phyloP scores from a whole-genome alignment of 1,284 basidiomycete genomes.

The Chiua sp. region DNA sequence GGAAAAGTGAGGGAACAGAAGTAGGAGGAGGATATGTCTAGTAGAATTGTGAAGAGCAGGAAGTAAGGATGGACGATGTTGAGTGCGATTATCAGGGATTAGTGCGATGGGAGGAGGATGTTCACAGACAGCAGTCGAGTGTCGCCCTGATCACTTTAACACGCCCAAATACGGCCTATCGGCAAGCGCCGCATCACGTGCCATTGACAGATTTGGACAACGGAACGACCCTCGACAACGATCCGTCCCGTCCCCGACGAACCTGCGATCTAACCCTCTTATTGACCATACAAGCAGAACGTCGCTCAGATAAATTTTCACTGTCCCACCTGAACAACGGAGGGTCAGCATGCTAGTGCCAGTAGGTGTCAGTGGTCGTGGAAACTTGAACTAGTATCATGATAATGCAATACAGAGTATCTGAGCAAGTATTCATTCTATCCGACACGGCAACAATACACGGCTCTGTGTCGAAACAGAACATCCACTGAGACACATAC shows the following conservation, averaged over 20 bases:
- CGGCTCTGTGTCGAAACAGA: too few relatives aligned
- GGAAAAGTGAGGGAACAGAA: slow-evolving; percentile 1
- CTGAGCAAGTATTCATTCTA: too few relatives aligned
- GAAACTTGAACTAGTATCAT: too few relatives aligned
- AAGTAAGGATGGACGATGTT: slow-evolving; percentile 22
- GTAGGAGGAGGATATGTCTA: slow-evolving; percentile 6
- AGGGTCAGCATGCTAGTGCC: too few relatives aligned
- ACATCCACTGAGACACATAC: too few relatives aligned
- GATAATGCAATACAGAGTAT: too few relatives aligned
- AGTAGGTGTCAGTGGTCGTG: too few relatives aligned
- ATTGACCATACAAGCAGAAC: slow-evolving; percentile 22
- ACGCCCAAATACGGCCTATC: slow-evolving; percentile 37
- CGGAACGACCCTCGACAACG: slow-evolving; percentile 14
- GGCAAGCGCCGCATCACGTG: slow-evolving; percentile 39
- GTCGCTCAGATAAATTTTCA: too few relatives aligned
- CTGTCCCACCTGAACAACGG: too few relatives aligned
- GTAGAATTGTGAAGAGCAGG: neutral
- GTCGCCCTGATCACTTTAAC: slow-evolving; percentile 57
- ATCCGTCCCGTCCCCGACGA: too few relatives aligned
- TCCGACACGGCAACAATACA: too few relatives aligned
- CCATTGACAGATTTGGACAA: slow-evolving; percentile 16
- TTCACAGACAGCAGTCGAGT: slow-evolving; percentile 17
- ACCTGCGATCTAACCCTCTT: too few relatives aligned
- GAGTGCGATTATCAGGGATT: slow-evolving; percentile 26
- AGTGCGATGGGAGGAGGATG: slow-evolving; percentile 21